These are phyloP conservation scores for Pythium folliculosum DNA, from an alignment of 352 stramenopile species.

Conservation along the genomic window DNA sequence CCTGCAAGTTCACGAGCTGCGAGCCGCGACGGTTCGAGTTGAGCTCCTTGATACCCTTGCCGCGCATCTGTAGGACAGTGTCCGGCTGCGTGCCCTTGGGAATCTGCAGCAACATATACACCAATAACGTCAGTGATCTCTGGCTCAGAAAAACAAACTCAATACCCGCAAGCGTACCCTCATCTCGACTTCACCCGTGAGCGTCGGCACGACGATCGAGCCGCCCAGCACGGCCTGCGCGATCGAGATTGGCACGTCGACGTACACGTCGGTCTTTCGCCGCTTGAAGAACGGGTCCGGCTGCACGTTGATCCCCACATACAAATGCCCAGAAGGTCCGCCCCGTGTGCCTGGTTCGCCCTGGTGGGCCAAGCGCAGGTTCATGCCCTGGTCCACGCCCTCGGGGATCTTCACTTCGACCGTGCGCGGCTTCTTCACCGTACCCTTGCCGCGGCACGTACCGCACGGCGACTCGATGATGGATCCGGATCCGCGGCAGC, in stretches of 20 bases:
- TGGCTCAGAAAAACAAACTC: too few species aligned
- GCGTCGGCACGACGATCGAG: constrained; percentile 95
- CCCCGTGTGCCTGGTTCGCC: constrained; percentile 87
- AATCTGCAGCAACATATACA: constrained; percentile 41
- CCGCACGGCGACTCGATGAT: constrained; percentile 86
- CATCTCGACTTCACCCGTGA: constrained; percentile 97
- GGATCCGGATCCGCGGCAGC: constrained; percentile 74
- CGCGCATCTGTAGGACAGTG: constrained; percentile 95
- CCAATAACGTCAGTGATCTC: too few species aligned
- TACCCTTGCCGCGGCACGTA: constrained; percentile 78
- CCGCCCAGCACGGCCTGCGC: constrained; percentile 93
- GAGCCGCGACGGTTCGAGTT: constrained; percentile 92
- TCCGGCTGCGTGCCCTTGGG: constrained; percentile 95
- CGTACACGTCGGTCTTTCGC: constrained; percentile 93
- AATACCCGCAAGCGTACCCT: constrained; percentile 64
- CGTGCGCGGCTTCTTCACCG: constrained; percentile 89
- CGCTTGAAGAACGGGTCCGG: constrained; percentile 96
- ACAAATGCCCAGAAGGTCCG: constrained; percentile 91
- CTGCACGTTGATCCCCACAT: constrained; percentile 94
- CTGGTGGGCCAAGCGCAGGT: constrained; percentile 92
- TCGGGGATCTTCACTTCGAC: constrained; percentile 95
- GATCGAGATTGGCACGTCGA: constrained; percentile 93
- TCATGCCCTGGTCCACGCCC: constrained; percentile 96
- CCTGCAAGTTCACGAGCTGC: constrained; percentile 96
- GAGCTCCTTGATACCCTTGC: constrained; percentile 96